Evolutionary conservation across 164 flowering plant genomes (phyloP), one percentile per base, ranked within the genome.

Genomic region (Magnolia sinica): DNA sequence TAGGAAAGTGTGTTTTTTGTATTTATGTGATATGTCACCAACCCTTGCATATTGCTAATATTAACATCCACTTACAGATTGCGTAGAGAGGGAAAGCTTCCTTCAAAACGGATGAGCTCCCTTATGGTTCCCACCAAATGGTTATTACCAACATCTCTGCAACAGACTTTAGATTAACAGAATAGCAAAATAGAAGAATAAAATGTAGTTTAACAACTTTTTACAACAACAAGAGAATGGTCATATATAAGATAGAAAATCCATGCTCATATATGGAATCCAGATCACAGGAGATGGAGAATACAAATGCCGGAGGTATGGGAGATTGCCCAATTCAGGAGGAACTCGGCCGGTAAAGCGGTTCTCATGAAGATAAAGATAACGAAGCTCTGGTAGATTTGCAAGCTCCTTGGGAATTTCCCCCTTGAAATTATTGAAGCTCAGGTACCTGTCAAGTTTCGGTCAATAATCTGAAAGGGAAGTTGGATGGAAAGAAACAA

Each of bases 331-430:
- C 86, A 96, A 78, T 81, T 94, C 99, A 64, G 96, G 87, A 52
- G 99, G 99, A 79, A 96, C 84, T 24, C 97, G 85, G 51, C 99
- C 99, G 81, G 64, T 76, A 18, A 94, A 87, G 37, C 94, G 95
- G 78, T 94, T 96, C 81, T 94, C 93, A 65, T 96, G 99, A 23
- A 96, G 88, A 85, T 94, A 91, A 20, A 96, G 90, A 83, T 94
- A 92, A 18, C 91, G 91, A 64, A 96, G 99, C 80, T 89, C 92
- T 2, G 91, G 93, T 78, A 96, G 93, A 88, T 86, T 88, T 49
- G 99, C 96, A 79, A 96, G 91, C 87, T 96, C 99, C 85, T 80
- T 91, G 0, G 99, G 99, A 19, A 96, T 96, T 87, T 94, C 97
- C 7, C 99, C 99, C 81, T 94, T 96, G 82, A 96, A 91, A 83